These are phyloP conservation scores for Mortierella sp. DNA, from an alignment of 371 early-diverging fungal species.

Conservation along the genomic window DNA sequence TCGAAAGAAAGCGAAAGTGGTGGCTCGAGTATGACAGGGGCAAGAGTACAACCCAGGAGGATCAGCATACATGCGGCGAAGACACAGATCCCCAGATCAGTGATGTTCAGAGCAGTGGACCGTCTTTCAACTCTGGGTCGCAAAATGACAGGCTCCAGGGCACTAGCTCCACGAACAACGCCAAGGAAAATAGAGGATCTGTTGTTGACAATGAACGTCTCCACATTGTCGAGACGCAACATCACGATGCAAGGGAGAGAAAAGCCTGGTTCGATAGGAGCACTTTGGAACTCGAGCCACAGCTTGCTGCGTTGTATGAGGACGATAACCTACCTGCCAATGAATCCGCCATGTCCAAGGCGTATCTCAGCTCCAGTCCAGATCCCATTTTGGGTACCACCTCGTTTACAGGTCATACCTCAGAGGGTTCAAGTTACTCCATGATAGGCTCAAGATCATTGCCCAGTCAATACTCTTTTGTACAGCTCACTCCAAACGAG, in stretches of 20 bases:
- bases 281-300: slow-evolving; percentile 14
- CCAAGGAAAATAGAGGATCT: too few species aligned
- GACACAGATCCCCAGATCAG: slow-evolving; percentile 9
- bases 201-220: not conserved
- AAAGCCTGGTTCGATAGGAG: slow-evolving; percentile 21
- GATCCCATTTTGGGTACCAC: slow-evolving; percentile 6
- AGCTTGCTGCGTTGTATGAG: not conserved
- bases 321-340: not conserved
- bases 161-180: not conserved
- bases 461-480: not conserved
- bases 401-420: not conserved
- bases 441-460: not conserved
- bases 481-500: not conserved
- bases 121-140: too few species aligned
- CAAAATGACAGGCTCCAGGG: too few species aligned
- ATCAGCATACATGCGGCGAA: slow-evolving; percentile 3
- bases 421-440: not conserved
- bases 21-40: slow-evolving; percentile 20
- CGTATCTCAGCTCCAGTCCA: slow-evolving; percentile 30
- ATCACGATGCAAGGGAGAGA: not conserved
- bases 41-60: slow-evolving; percentile 23
- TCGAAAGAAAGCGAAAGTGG: slow-evolving; percentile 42
- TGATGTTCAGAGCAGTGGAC: not conserved
- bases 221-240: not conserved
- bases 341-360: not conserved